Evolutionary conservation across 2,329 filamentous ascomycete species (phyloP), one percentile per base, ranked within the genome.

Genomic region (Albophoma yamanashiensis): DNA sequence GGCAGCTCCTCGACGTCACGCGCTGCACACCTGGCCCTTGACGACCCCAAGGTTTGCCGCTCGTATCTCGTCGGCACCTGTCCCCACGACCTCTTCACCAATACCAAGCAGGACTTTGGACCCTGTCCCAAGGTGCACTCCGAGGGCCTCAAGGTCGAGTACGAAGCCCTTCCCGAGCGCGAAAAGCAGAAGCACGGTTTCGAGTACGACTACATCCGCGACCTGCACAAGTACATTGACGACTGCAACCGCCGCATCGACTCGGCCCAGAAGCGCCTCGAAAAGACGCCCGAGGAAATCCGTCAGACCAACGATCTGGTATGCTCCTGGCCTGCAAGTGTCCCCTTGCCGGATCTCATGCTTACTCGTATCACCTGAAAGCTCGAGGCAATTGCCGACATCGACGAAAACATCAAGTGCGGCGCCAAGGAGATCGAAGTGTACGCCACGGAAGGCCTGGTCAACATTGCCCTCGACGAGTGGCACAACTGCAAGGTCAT

Each of bases 241-340:
- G 92, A 96, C 66, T 99, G 94, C 79, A 96, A 99, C 74, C 84
- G 92, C 60, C 84, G 92, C 67, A 99, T 99, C 71, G 92, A 97
- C 65, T 82, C 86, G 17, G 92, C 93, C 12, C 93, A 97, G 79
- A 83, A 92, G 58, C 82, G 93, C 58, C 77, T 99, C 61, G 94
- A 99, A 76, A 99, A 97, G 82, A 97, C 94, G 0, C 92, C 93
- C 11, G 94, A 99, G 70, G 94, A 99, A 78, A 97, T 99, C 66
- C 81, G 91, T 34, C 92, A 97, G 79, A 97, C 94, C 3, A 97
- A 96, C 70, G 85, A 88, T 56, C 76, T 97, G 67, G 85, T 88
- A 73, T 59, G 68, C 61, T 8, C 27, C 20, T 55, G 25, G 15
- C 40, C 7, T 62, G 50, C 31, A 12, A 1, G 1, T n/a, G 17